Base-by-base conservation (phyloP, 2,329 filamentous ascomycete genomes). In the Exophiala viscosa region DNA sequence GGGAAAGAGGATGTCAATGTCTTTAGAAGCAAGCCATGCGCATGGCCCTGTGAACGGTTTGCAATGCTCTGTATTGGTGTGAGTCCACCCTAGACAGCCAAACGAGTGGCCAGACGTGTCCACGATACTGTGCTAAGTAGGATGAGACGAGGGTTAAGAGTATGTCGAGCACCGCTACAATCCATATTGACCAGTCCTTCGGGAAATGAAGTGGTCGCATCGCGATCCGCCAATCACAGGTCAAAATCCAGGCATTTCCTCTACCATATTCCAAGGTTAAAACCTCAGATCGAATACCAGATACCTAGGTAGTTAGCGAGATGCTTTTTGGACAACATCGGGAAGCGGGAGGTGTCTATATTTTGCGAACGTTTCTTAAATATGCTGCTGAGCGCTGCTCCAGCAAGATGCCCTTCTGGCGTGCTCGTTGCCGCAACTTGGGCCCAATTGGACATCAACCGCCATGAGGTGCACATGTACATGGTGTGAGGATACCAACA, bases 201-300 rank as follows among this genome's bases (percentile, higher is more conserved):
- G 44, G 8, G 47, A 50, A 40, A 50, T 43, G 28, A 41, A 40
- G 35, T 48, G 52, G 5, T 55, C 56, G 56, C 56, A 52, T 55
- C 46, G 52, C 36, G 34, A 40, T 46, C n/a, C 13, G 33, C 55
- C 55, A 58, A 58, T 54, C 51, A 58, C 39, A 20, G 32, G 18
- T 23, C 32, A 17, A 15, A 13, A 35, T 47, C 11, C 10, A 47
- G 7, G 34, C 40, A 42, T 38, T 47, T 28, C 20, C 35, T 14
- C 15, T 11, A 41, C 5, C 35, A n/a, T 38, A 28, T 28, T 28
- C 23, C 23, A 5, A 2, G 23, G 23, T 28, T 7, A 28, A 5
- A 5, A 28, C 5, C 23, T 5, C 23, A 28, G 23, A 28, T 7
- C 8, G 23, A 28, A 28, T 28, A 28, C 23, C 5, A 28, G 8